These are phyloP conservation scores for Camillea tinctor DNA, from an alignment of 2,329 filamentous ascomycete genomes.

Conservation along the genomic window DNA sequence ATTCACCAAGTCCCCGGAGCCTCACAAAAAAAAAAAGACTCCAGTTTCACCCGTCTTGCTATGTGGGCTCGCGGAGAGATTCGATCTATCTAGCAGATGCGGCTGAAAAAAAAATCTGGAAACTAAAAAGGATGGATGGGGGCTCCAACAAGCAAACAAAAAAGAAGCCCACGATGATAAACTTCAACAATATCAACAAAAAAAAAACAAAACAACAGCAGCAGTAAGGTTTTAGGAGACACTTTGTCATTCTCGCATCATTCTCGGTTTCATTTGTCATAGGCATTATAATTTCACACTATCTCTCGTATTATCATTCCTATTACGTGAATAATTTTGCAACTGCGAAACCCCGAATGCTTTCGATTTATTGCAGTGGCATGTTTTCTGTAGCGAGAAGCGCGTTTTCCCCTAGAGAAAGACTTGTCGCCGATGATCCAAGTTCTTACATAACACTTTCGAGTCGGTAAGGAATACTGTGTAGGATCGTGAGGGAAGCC, in stretches of 20 bases:
- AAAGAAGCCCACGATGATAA: background rate
- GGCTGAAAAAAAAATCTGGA: slow-evolving; percentile 2
- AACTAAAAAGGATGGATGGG: background rate
- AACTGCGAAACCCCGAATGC: background rate
- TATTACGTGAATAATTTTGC: background rate
- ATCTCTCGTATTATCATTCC: background rate
- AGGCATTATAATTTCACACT: background rate
- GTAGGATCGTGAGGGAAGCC: background rate
- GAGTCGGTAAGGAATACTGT: background rate
- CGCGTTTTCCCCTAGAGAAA: background rate
- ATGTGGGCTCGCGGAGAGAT: slow-evolving; percentile 7
- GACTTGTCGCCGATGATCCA: background rate
- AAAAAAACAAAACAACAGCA: background rate
- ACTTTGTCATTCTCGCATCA: background rate
- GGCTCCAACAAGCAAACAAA: background rate
- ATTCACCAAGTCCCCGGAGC: background rate
- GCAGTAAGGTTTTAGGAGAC: background rate
- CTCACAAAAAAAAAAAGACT: slow-evolving; percentile 10
- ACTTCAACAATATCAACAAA: background rate
- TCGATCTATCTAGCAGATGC: slow-evolving; percentile 2
- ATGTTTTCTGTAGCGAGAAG: background rate
- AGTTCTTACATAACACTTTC: background rate
- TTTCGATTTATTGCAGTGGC: background rate
- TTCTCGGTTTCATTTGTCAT: background rate
- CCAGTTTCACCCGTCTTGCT: slow-evolving; percentile 13